These are phyloP conservation scores for Penicillium daleae DNA, from an alignment of 495 filamentous ascomycete species.

Conservation along the genomic window DNA sequence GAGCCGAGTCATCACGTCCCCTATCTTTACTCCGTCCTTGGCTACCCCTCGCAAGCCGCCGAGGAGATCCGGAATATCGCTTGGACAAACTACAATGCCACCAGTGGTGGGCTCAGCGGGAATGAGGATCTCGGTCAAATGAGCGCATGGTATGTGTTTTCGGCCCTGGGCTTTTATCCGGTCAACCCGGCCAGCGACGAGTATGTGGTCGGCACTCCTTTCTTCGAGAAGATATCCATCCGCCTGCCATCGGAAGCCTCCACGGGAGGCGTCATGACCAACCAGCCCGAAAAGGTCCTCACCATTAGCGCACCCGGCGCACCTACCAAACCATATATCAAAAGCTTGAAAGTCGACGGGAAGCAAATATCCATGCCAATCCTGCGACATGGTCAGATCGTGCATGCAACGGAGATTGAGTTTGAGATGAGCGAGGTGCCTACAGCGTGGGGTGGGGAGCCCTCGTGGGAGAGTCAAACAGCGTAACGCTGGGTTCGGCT, in stretches of 20 bases:
- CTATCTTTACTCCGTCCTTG: conserved; percentile 31
- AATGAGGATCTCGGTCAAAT: conserved; percentile 37
- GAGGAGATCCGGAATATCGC: conserved; percentile 27
- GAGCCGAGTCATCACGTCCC: conserved; percentile 37
- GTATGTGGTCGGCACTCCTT: conserved; percentile 31
- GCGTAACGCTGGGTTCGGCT: too few relatives aligned
- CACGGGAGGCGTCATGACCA: conserved; percentile 19
- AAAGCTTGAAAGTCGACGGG: conserved; percentile 25
- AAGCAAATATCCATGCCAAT: conserved; percentile 13
- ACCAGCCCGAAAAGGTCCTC: conserved; percentile 19
- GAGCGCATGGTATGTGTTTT: conserved; percentile 37
- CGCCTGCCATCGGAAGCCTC: conserved; percentile 20
- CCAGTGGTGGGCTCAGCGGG: conserved; percentile 31
- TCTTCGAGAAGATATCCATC: conserved; percentile 33
- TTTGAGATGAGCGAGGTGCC: conserved; percentile 34
- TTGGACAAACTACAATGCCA: conserved; percentile 35
- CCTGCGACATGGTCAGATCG: conserved; percentile 25
- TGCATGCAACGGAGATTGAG: conserved; percentile 22
- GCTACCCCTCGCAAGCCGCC: conserved; percentile 25
- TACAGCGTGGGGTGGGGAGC: conserved; percentile 24
- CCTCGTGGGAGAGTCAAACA: conserved; percentile 13
- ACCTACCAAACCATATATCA: conserved; percentile 28
- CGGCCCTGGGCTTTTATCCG: conserved; percentile 34
- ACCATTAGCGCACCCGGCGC: conserved; percentile 27
- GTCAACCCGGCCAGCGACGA: conserved; percentile 35